These are phyloP conservation scores for Castanea mollissima DNA, from an alignment of 306 rosid genomes.

Conservation along the genomic window DNA sequence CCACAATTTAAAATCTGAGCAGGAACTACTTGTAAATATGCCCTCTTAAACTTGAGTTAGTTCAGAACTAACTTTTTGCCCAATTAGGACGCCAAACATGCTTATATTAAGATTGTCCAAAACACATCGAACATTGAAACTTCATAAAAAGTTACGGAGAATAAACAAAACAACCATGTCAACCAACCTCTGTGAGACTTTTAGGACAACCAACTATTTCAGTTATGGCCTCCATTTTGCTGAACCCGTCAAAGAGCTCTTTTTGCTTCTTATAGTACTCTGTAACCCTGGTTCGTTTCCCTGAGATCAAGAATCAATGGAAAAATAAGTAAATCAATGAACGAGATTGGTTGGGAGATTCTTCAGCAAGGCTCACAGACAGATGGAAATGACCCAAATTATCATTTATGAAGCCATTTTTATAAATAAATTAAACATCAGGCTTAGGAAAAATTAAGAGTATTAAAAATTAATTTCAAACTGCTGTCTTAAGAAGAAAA, in stretches of 20 bases:
- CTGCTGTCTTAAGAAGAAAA: not conserved
- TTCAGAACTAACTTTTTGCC: not conserved
- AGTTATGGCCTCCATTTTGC: slow-evolving; percentile 67
- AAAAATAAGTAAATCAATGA: not conserved
- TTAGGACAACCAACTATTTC: slow-evolving; percentile 62
- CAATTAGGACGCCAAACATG: not conserved
- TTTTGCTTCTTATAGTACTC: no score
- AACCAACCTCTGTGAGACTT: slow-evolving; percentile 60
- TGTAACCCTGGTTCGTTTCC: slow-evolving; percentile 52
- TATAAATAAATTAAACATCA: not conserved
- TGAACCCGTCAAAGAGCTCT: slow-evolving; percentile 73
- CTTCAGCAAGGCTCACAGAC: not conserved
- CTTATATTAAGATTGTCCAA: no score
- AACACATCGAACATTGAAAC: not conserved
- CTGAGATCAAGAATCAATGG: slow-evolving; percentile 25
- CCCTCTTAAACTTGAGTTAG: not conserved
- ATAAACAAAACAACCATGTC: not conserved
- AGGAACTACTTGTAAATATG: no score
- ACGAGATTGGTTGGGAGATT: not conserved
- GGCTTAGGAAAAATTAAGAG: not conserved
- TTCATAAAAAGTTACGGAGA: not conserved
- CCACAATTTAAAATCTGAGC: not conserved
- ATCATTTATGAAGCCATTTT: not conserved
- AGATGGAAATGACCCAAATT: not conserved
- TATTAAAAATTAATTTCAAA: not conserved